Percentiles rank a stretch among this genome's conserved stretches.
These are phyloP conservation scores for Trichoderma sp. DNA, from an alignment of 2,329 filamentous ascomycete species.

Conservation along the genomic window DNA sequence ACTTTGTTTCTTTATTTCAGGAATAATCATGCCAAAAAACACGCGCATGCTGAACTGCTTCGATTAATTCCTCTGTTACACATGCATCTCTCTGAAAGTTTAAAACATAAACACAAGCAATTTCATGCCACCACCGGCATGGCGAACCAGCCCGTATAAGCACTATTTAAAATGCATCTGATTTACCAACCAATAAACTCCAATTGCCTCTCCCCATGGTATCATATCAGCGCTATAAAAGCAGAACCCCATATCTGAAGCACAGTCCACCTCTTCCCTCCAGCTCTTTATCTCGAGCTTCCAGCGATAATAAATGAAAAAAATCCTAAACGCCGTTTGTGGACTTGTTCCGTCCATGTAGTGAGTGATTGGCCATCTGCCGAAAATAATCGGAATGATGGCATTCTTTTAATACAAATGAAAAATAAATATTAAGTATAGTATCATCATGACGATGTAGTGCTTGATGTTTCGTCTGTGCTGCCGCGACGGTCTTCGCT, in stretches of 20 bases:
- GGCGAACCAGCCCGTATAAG: constrained; percentile 9
- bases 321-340: constrained; percentile 25
- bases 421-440: constrained; percentile 26
- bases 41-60: background rate
- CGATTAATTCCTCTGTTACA: background rate
- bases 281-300: background rate
- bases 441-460: constrained; percentile 40
- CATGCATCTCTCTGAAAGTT: background rate
- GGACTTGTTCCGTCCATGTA: constrained; percentile 9
- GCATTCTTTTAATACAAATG: background rate
- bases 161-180: constrained; percentile 27
- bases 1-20: background rate
- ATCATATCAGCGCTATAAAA: constrained; percentile 38
- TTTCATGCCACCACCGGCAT: constrained; percentile 4
- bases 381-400: background rate
- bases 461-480: constrained; percentile 39
- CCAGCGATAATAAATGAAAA: constrained; percentile 22
- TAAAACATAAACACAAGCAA: background rate
- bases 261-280: constrained; percentile 11
- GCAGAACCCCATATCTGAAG: constrained; percentile 19
- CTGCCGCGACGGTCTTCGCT: constrained; percentile 38
- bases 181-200: constrained; percentile 34
- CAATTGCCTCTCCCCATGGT: constrained; percentile 37
- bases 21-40: background rate
- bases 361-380: background rate